Evolutionary conservation across 345 rosid species (phyloP).

Genomic region (Moricandia moricandioides): DNA sequence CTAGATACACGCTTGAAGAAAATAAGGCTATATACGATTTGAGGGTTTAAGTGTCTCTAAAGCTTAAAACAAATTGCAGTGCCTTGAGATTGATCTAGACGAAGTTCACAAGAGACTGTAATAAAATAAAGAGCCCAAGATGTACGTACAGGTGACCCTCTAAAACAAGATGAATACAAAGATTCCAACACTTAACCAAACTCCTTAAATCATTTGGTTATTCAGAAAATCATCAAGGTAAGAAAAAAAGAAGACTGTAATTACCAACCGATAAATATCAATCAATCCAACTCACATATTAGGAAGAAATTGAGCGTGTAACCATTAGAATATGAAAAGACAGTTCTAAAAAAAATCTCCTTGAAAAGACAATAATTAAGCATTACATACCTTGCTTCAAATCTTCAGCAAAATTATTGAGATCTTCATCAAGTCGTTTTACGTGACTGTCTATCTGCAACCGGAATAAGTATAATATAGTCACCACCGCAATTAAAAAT

Average conservation of each 20-base stretch:
- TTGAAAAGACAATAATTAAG: neutral
- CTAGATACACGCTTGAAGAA: neutral
- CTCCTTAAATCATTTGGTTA: neutral
- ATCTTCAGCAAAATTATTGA: slow-evolving; percentile 89
- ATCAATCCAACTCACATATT: neutral
- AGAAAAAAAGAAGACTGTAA: neutral
- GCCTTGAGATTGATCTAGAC: slow-evolving; percentile 8
- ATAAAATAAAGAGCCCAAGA: neutral
- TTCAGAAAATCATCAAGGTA: neutral
- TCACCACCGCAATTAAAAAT: neutral
- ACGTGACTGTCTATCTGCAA: slow-evolving; percentile 90
- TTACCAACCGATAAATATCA: neutral
- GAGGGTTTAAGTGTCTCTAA: neutral
- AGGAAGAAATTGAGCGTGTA: neutral
- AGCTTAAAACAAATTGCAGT: neutral
- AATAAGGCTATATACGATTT: neutral
- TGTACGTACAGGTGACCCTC: neutral
- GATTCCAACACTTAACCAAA: slow-evolving; percentile 7
- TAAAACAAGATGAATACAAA: slow-evolving; percentile 4
- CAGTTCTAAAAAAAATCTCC: neutral
- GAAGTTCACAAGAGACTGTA: neutral
- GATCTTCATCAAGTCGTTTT: slow-evolving; percentile 91
- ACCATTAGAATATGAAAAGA: neutral
- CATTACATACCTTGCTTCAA: slow-evolving; percentile 69
- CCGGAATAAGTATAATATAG: neutral